Evolutionary conservation across 2,329 filamentous ascomycete species (phyloP).

Genomic region (Penicillium decumbens): DNA sequence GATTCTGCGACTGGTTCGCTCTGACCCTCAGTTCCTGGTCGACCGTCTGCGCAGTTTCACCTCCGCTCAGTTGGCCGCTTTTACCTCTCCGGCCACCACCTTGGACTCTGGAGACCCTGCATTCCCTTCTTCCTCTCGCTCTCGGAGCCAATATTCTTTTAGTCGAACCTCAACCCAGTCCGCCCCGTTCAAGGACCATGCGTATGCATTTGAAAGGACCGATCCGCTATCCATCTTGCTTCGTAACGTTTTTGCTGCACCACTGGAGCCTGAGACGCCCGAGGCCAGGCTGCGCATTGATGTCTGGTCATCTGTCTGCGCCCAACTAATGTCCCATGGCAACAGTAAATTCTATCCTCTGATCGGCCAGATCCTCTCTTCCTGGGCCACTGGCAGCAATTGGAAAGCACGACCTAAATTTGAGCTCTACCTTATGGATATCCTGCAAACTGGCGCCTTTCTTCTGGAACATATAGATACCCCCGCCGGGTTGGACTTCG

Average conservation of each 20-base stretch:
- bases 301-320: conserved; percentile 83
- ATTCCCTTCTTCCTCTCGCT: conserved; percentile 60
- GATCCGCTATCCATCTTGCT: conserved; percentile 80
- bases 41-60: conserved; percentile 72
- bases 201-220: conserved; percentile 82
- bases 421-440: conserved; percentile 92
- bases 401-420: conserved; percentile 88
- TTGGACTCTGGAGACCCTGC: conserved; percentile 80
- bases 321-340: conserved; percentile 71
- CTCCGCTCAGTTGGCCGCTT: conserved; percentile 67
- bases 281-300: conserved; percentile 76
- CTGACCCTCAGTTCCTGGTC: conserved; percentile 82
- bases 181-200: conserved; percentile 67
- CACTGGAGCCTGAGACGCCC: conserved; percentile 71
- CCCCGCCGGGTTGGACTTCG: conserved; percentile 65
- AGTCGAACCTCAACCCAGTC: conserved; percentile 41
- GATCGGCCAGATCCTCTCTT: conserved; percentile 76
- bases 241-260: conserved; percentile 85
- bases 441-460: conserved; percentile 87
- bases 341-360: conserved; percentile 75
- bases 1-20: conserved; percentile 76
- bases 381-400: conserved; percentile 79
- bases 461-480: conserved; percentile 80
- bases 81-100: conserved; percentile 73
- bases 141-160: conserved; percentile 34